Evolutionary conservation across 208 protist species (phyloP).

Genomic region (Angomonas desouzai): DNA sequence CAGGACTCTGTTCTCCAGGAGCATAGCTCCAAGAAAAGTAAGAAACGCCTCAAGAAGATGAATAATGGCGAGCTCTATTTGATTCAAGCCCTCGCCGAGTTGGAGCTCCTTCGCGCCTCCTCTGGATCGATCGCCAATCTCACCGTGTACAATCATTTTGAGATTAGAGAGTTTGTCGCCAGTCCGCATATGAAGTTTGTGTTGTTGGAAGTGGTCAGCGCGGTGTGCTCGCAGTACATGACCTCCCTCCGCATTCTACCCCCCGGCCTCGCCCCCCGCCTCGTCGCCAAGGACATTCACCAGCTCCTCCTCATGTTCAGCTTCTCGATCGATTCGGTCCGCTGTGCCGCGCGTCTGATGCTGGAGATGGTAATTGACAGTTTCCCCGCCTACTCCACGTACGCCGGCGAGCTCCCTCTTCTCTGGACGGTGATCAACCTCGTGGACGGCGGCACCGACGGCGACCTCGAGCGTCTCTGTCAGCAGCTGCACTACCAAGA

Average conservation of each 20-base stretch:
- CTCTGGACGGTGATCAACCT: conserved; percentile 74
- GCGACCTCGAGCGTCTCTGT: conserved; percentile 59
- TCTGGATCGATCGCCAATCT: conserved; percentile 70
- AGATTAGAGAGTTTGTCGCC: conserved; percentile 80
- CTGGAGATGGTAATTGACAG: conserved; percentile 40
- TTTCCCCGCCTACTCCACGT: conserved; percentile 55
- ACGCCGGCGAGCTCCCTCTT: conserved; percentile 55
- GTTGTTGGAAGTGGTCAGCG: conserved; percentile 31
- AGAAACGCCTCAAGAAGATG: conserved; percentile 32
- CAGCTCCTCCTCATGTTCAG: conserved; percentile 70
- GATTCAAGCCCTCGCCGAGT: conserved; percentile 46
- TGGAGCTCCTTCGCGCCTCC: conserved; percentile 72
- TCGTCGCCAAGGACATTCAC: conserved; percentile 43
- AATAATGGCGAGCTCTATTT: conserved; percentile 66
- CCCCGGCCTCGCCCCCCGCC: conserved; percentile 38
- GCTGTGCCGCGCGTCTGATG: conserved; percentile 46
- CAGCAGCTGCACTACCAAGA: conserved; percentile 39
- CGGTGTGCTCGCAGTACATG: conserved; percentile 56
- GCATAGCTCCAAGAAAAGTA: neutral
- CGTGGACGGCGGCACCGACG: conserved; percentile 38
- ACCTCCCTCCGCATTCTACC: conserved; percentile 30
- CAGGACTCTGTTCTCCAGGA: neutral
- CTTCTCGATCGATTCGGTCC: conserved; percentile 69
- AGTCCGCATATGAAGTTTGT: conserved; percentile 41
- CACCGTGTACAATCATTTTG: conserved; percentile 72